Conservation (phyloP, 768 basidiomycete genomes). For the Daedalea quercina region DNA sequence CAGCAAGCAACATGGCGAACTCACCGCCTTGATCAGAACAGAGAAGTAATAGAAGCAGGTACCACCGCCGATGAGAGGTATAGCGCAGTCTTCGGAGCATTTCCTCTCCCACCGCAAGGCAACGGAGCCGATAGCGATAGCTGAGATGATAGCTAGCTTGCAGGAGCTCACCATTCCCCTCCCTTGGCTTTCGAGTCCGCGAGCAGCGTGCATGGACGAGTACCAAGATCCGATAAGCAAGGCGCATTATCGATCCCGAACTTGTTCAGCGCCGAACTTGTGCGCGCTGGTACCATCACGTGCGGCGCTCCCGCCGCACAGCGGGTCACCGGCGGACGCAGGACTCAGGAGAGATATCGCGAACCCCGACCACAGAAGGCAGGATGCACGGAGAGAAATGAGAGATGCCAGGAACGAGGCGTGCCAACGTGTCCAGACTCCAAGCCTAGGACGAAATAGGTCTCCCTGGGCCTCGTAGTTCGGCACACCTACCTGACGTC, state of each 20-base stretch:
- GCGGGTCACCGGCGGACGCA: not conserved
- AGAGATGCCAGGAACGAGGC: slow-evolving; percentile 1
- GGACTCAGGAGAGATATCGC: not conserved
- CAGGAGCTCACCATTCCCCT: not conserved
- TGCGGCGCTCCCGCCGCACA: slow-evolving; percentile 1
- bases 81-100: slow-evolving; percentile 2
- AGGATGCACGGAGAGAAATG: not conserved
- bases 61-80: not conserved
- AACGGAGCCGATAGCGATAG: not conserved
- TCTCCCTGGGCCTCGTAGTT: not conserved
- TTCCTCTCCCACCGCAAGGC: slow-evolving; percentile 4
- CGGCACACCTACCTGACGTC: no score
- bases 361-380: not conserved
- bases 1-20: not conserved
- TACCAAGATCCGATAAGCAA: slow-evolving; percentile 10
- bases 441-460: slow-evolving; percentile 1
- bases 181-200: not conserved
- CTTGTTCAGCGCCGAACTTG: not conserved
- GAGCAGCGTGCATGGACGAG: slow-evolving; percentile 1
- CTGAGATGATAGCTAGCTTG: not conserved
- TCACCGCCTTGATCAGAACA: not conserved
- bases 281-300: not conserved
- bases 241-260: slow-evolving; percentile 5
- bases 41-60: slow-evolving; percentile 1
- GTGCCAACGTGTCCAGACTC: not conserved